A percentile compares a stretch with the other conserved stretches of the same genome.
phyloP scores from a whole-genome alignment of 208 protist genomes.

The Balamuthia mandrillaris region DNA sequence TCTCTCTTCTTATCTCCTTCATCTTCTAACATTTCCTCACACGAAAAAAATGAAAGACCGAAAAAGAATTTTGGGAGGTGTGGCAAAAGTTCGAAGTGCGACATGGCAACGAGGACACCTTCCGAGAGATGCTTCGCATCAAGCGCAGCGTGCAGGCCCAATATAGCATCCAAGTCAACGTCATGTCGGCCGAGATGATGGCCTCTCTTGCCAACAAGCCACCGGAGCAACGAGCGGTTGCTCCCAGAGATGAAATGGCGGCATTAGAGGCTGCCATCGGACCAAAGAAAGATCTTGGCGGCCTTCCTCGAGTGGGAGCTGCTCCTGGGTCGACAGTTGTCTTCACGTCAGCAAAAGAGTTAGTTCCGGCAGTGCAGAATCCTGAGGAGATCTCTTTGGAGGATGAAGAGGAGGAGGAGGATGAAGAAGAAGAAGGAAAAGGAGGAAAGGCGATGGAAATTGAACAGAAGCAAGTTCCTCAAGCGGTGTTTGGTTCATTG shows the following conservation, averaged over 20 bases:
- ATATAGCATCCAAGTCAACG: slow-evolving; percentile 44
- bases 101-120: slow-evolving; percentile 88
- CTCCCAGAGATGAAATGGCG: slow-evolving; percentile 5
- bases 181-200: slow-evolving; percentile 17
- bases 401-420: slow-evolving; percentile 21
- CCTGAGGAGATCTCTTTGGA: slow-evolving; percentile 21
- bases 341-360: not conserved
- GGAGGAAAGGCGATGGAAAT: not conserved
- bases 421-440: not conserved
- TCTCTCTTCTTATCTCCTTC: not conserved
- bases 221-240: not conserved
- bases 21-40: not conserved
- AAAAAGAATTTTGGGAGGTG: slow-evolving; percentile 68
- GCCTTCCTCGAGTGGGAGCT: not conserved
- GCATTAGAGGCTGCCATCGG: not conserved
- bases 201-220: not conserved
- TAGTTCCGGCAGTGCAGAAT: not conserved
- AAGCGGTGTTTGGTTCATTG: slow-evolving; percentile 18
- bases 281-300: not conserved
- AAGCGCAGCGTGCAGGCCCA: slow-evolving; percentile 72
- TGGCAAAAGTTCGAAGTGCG: slow-evolving; percentile 84
- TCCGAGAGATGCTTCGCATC: slow-evolving; percentile 83
- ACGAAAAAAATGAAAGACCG: slow-evolving; percentile 26
- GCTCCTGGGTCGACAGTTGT: not conserved
- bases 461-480: not conserved